These are phyloP conservation scores for Talaromyces wortmannii DNA, from an alignment of 495 filamentous ascomycete species.

Conservation along the genomic window DNA sequence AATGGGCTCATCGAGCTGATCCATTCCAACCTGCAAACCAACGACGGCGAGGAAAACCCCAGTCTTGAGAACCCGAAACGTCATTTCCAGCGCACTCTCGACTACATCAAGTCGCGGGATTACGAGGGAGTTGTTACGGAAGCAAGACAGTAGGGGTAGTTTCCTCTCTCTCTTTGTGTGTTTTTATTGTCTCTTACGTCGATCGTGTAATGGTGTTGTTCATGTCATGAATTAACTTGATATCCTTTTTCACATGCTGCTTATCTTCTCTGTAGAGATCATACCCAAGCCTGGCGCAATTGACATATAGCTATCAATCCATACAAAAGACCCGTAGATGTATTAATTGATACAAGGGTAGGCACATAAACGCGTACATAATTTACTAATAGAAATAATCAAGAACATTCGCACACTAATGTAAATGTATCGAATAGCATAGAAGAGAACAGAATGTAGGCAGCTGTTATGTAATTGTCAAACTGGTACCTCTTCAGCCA, in stretches of 20 bases:
- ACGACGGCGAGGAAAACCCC: slow-evolving; percentile 59
- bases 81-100: slow-evolving; percentile 90
- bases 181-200: background rate
- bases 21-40: slow-evolving; percentile 86
- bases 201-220: slow-evolving; percentile 6
- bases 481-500: too few relatives aligned
- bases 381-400: too few relatives aligned
- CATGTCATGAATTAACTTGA: slow-evolving; percentile 7
- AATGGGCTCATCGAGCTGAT: slow-evolving; percentile 98
- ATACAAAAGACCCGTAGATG: too few relatives aligned
- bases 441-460: too few relatives aligned
- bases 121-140: slow-evolving; percentile 86
- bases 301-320: too few relatives aligned
- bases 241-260: background rate
- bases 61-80: slow-evolving; percentile 78
- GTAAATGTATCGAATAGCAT: too few relatives aligned
- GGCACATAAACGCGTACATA: too few relatives aligned
- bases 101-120: slow-evolving; percentile 83
- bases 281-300: background rate
- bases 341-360: too few relatives aligned
- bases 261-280: background rate
- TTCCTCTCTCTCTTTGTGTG: too few relatives aligned
- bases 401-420: too few relatives aligned
- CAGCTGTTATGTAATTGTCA: too few relatives aligned
- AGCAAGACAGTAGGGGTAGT: slow-evolving; percentile 44